Conservation (phyloP, 1,284 basidiomycete genomes). For the Testicularia cyperi region DNA sequence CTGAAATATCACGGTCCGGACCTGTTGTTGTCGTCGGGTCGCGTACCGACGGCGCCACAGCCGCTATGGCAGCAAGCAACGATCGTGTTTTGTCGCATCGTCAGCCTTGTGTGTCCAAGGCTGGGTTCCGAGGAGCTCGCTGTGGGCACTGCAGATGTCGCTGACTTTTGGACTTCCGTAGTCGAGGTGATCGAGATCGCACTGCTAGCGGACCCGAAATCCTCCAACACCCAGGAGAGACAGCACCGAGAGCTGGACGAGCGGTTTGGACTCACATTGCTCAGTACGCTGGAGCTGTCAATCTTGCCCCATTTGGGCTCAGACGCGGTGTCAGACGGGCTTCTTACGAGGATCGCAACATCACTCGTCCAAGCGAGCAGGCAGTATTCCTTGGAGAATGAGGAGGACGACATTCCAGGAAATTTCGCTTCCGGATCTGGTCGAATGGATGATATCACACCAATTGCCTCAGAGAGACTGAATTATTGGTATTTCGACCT, state of each 20-base stretch:
- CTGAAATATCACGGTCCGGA: no score
- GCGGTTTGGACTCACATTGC: conserved; percentile 72
- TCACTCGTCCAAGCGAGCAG: conserved; percentile 75
- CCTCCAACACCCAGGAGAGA: no score
- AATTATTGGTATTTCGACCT: conserved; percentile 93
- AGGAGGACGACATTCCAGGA: no score
- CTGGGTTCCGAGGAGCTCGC: conserved; percentile 63
- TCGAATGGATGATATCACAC: conserved; percentile 33
- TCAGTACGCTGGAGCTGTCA: conserved; percentile 68
- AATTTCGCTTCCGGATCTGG: no score
- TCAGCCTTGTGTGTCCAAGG: conserved; percentile 17
- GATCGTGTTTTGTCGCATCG: conserved; percentile 31
- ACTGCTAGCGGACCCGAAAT: conserved; percentile 82
- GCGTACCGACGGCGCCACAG: no score
- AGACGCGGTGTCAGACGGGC: conserved; percentile 70
- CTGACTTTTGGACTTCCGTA: conserved; percentile 81
- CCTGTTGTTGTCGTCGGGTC: no score
- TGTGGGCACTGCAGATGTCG: conserved; percentile 67
- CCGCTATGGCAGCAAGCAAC: conserved; percentile 44
- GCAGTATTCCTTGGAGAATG: conserved; percentile 64
- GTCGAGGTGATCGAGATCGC: conserved; percentile 79
- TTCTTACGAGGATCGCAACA: conserved; percentile 72
- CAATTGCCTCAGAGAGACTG: conserved; percentile 75
- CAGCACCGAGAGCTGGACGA: conserved; percentile 75
- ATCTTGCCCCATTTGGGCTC: conserved; percentile 76